A percentile compares a stretch with the other conserved stretches of the same genome.
Evolutionary conservation across 306 rosid species (phyloP).

Genomic region (Gastrolobium villosum): DNA sequence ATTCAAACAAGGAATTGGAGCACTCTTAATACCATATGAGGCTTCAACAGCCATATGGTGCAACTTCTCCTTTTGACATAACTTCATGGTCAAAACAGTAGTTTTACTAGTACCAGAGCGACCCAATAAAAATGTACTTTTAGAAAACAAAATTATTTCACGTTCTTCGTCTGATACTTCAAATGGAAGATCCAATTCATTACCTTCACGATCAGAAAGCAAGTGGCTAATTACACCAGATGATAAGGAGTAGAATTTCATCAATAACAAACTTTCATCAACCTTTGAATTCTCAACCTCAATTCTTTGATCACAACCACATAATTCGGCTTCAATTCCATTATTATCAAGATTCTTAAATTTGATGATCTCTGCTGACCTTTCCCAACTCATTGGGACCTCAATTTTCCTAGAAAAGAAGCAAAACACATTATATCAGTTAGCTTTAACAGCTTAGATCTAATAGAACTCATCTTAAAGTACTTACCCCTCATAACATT

Average conservation of each 20-base stretch:
- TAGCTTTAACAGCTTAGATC: not conserved
- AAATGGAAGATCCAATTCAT: conserved; percentile 78
- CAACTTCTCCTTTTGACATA: conserved; percentile 65
- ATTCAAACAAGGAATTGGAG: conserved; percentile 42
- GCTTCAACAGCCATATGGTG: conserved; percentile 55
- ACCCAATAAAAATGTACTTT: conserved; percentile 76
- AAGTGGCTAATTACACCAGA: conserved; percentile 64
- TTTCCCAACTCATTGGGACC: conserved; percentile 68
- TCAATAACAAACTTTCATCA: conserved; percentile 77
- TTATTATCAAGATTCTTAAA: conserved; percentile 49
- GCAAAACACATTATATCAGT: not conserved
- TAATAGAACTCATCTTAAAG: not conserved
- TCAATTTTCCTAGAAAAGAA: conserved; percentile 57
- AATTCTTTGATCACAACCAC: conserved; percentile 59
- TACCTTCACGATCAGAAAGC: conserved; percentile 61
- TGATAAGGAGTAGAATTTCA: conserved; percentile 83
- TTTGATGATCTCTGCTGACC: conserved; percentile 51
- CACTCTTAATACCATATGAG: conserved; percentile 22
- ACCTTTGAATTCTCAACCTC: conserved; percentile 84
- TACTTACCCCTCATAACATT: conserved; percentile 64
- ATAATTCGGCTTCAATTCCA: conserved; percentile 47
- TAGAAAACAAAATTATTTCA: conserved; percentile 65
- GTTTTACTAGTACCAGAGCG: conserved; percentile 96
- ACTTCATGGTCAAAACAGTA: conserved; percentile 81
- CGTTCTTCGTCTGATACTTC: conserved; percentile 79